phyloP scores from a whole-genome alignment of 257 asterid species.

The Nemophila menziesii region DNA sequence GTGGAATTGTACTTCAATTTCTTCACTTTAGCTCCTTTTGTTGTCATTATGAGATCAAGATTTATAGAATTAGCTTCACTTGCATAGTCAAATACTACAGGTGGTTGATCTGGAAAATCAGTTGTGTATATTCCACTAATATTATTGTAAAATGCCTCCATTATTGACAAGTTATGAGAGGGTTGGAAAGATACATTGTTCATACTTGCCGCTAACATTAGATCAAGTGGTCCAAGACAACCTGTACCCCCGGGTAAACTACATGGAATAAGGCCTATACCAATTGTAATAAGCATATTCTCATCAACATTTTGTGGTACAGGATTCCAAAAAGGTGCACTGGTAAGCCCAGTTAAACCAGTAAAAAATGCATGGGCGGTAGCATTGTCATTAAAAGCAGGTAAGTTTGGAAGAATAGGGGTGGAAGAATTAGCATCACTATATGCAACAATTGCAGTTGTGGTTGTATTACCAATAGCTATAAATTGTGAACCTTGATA shows the following conservation, averaged over 20 bases:
- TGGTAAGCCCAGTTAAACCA: conserved; percentile 30
- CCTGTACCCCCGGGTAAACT: conserved; percentile 21
- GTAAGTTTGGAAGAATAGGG: conserved; percentile 42
- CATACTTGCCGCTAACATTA: conserved; percentile 39
- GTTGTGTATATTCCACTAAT: conserved; percentile 35
- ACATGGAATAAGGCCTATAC: conserved; percentile 34
- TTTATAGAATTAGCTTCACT: conserved; percentile 18
- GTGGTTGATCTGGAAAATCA: conserved; percentile 44
- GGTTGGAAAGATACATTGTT: conserved; percentile 41
- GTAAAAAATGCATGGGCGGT: conserved; percentile 34
- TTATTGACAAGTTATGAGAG: conserved; percentile 30
- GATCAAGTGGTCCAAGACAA: conserved; percentile 30
- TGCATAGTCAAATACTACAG: conserved; percentile 35
- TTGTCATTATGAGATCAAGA: background rate
- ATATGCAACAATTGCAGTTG: conserved; percentile 35
- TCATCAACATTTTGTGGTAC: conserved; percentile 38
- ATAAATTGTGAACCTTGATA: conserved; percentile 18
- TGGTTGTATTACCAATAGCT: conserved; percentile 22
- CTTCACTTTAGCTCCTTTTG: conserved; percentile 35
- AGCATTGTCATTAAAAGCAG: conserved; percentile 43
- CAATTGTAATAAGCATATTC: conserved; percentile 39
- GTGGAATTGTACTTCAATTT: conserved; percentile 28
- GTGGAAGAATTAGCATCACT: conserved; percentile 5
- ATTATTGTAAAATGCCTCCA: conserved; percentile 37
- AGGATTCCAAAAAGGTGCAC: conserved; percentile 32